phyloP scores from a whole-genome alignment of 2,329 filamentous ascomycete species.

The Emericellopsis cladophorae region DNA sequence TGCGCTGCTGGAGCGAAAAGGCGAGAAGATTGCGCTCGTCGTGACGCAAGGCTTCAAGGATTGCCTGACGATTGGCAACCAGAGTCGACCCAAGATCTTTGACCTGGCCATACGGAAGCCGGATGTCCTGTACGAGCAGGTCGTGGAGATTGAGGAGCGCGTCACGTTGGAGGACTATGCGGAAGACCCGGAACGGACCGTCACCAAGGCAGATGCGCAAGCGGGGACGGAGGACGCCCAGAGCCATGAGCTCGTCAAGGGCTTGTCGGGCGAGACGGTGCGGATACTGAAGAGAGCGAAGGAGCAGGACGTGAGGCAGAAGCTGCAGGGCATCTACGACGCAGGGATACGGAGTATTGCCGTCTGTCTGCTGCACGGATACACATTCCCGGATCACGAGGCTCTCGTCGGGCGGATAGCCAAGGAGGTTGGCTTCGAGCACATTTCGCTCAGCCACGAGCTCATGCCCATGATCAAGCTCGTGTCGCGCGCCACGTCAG shows the following conservation, averaged over 20 bases:
- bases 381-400: constrained; percentile 83
- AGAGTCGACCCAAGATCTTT: constrained; percentile 81
- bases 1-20: constrained; percentile 79
- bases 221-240: constrained; percentile 32
- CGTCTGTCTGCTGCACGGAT: constrained; percentile 84
- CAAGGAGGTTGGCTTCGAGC: constrained; percentile 58
- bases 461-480: constrained; percentile 32
- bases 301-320: constrained; percentile 36
- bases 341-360: constrained; percentile 68
- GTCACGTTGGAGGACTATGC: constrained; percentile 88
- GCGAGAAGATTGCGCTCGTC: constrained; percentile 76
- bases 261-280: constrained; percentile 57
- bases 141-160: constrained; percentile 83
- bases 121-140: constrained; percentile 72
- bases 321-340: constrained; percentile 50
- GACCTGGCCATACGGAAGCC: constrained; percentile 80
- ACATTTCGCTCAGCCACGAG: constrained; percentile 49
- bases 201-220: constrained; percentile 40
- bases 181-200: constrained; percentile 59
- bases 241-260: constrained; percentile 49
- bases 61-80: constrained; percentile 80
- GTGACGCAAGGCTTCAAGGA: constrained; percentile 83
- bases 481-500: constrained; percentile 27
- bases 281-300: constrained; percentile 50
- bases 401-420: constrained; percentile 65